Base-by-base conservation (phyloP, 2,329 filamentous ascomycete genomes). In the Diaporthe helianthi region DNA sequence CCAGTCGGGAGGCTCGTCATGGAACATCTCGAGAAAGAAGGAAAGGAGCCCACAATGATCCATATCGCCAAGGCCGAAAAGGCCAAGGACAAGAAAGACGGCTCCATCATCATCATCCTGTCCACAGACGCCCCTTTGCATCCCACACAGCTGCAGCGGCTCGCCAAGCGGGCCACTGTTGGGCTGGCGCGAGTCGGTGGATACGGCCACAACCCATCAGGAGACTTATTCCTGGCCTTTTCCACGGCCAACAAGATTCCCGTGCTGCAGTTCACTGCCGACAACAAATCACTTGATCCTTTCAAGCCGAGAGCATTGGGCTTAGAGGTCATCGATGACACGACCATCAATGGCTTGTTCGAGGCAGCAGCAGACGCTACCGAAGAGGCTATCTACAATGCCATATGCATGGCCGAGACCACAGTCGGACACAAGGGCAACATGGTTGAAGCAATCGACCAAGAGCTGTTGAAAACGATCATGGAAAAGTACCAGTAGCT, bases 221-320 rank as follows among this genome's bases (percentile, higher is more conserved):
- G 89, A 0, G 89, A 92, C 71, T 87, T 92, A 69, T 90, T 91
- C 75, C 80, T 92, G 2, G 89, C 89, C 4, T 87, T 92, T 70
- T 91, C 88, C 9, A 92, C 89, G 0, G 89, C 82, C 7, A 87
- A 85, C 69, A 79, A 81, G 52, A 78, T 88, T 1, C 78, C 80
- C 2, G 80, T 84, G 46, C 83, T 85, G 73, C 79, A 77, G 5
- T 73, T 79, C 29, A 78, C 73, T 5, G 79, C 80, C 0, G 77
- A 79, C 19, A 68, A 72, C 44, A 67, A 71, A 41, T 9, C 19
- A 29, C 78, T 83, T 5, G 81, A 88, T 46, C 79, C 79, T 1
- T 82, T 78, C 70, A 79, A 78, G 72, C 79, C 83, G 5, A 75
- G 72, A 4, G 71, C 79, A 7, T 41, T 80, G 55, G 70, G 75